Percentiles rank a stretch among this genome's conserved stretches.
Conservation (phyloP, 2,329 filamentous ascomycete species). For the Colletotrichum sansevieriae region DNA sequence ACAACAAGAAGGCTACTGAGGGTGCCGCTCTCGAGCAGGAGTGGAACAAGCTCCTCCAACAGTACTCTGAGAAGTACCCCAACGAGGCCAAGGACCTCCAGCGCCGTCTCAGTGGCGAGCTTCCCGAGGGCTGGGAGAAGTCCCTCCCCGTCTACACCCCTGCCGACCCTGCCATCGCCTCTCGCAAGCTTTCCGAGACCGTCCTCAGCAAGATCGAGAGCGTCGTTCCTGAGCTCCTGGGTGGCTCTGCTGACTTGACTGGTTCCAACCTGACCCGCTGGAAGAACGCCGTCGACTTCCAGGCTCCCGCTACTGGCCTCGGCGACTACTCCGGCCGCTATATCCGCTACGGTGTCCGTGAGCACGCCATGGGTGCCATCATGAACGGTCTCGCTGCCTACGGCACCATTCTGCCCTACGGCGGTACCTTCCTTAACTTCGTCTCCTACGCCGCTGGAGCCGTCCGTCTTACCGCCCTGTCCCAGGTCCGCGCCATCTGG, state of each 20-base stretch:
- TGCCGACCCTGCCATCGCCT: conserved; percentile 85
- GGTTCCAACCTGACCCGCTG: conserved; percentile 98
- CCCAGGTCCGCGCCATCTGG: conserved; percentile 92
- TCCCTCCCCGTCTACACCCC: conserved; percentile 91
- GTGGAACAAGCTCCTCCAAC: conserved; percentile 94
- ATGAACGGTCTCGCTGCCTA: conserved; percentile 97
- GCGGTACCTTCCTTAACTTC: conserved; percentile 99
- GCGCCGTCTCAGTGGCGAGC: conserved; percentile 84
- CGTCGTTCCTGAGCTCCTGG: conserved; percentile 88
- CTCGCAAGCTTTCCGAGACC: conserved; percentile 95
- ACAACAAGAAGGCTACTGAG: conserved; percentile 85
- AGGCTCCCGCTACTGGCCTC: conserved; percentile 86
- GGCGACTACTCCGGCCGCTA: conserved; percentile 94
- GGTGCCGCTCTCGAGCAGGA: conserved; percentile 92
- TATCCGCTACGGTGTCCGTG: conserved; percentile 90
- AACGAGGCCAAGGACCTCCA: conserved; percentile 83
- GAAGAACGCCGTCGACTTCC: conserved; percentile 98
- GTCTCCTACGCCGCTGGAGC: conserved; percentile 97
- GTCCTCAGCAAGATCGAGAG: conserved; percentile 90
- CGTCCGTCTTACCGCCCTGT: conserved; percentile 92
- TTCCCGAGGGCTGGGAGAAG: conserved; percentile 98
- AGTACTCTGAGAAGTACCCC: conserved; percentile 85
- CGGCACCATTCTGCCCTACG: conserved; percentile 92
- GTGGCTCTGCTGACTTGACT: conserved; percentile 97
- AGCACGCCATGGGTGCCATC: conserved; percentile 92